phyloP scores from a whole-genome alignment of 148 eudicot species.

The Rheum nobile region DNA sequence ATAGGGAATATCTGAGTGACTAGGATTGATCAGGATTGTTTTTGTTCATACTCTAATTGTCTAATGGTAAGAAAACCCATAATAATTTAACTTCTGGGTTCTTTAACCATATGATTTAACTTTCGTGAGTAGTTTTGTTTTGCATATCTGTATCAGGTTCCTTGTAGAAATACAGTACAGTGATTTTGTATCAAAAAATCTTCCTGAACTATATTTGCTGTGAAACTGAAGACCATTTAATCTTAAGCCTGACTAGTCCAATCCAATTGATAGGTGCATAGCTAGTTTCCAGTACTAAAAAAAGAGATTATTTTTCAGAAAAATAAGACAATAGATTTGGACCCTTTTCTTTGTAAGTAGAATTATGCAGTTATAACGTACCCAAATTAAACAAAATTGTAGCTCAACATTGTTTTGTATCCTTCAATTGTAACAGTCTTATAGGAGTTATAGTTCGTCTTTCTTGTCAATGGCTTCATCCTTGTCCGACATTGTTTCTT shows the following conservation, averaged over 20 bases:
- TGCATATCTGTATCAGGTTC: background rate
- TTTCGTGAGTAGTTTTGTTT: too few species aligned
- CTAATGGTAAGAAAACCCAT: too few species aligned
- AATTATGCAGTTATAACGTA: background rate
- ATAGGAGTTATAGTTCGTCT: conserved; percentile 2
- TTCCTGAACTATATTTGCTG: background rate
- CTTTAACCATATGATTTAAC: too few species aligned
- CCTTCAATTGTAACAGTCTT: background rate
- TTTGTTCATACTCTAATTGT: background rate
- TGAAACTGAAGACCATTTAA: background rate
- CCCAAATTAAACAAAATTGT: background rate
- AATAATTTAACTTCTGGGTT: too few species aligned
- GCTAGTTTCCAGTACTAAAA: too few species aligned
- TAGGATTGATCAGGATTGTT: background rate
- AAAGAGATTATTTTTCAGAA: too few species aligned
- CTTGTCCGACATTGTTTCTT: conserved; percentile 11
- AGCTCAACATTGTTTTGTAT: background rate
- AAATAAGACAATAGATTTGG: background rate
- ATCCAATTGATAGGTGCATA: background rate
- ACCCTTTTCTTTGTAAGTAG: background rate
- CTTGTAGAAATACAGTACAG: background rate
- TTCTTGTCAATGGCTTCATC: background rate
- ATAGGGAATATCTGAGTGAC: background rate
- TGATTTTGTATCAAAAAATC: background rate
- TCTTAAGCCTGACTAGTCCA: background rate